Base-by-base conservation (phyloP, 2,329 filamentous ascomycete species). In the Nigrospora osmanthi region DNA sequence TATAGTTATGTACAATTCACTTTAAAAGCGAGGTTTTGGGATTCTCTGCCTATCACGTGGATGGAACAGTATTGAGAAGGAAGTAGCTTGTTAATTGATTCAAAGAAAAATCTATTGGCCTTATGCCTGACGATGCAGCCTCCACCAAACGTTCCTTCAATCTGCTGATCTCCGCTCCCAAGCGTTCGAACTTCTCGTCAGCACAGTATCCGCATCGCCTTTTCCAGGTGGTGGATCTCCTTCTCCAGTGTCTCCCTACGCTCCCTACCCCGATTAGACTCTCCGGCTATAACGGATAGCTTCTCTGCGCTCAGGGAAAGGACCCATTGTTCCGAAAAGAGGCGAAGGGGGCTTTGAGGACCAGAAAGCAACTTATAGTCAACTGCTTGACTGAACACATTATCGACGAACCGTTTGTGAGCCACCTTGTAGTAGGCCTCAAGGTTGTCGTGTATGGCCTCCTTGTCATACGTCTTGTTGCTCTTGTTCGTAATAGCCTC, bases 191-290 rank as follows among this genome's bases (percentile, higher is more conserved):
- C 19, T 23, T 23, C 19, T 23, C 19, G 19, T 35, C 33, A 35
- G n/a, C 42, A 31, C 30, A 47, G 35, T 35, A 47, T 47, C 38
- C 44, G 13, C 35, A 45, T 42, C 7, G 42, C 46, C 23, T 16
- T 14, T 14, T 42, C 31, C 17, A 45, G 28, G 17, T 47, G 34
- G 17, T 30, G 5, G 32, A 47, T 40, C 15, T 47, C 32, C 38
- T 39, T 45, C 42, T 42, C 35, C 17, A 47, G 31, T 14, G 16
- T 45, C 39, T 44, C 30, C 30, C 42, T 35, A 15, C 6, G 10
- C 12, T 45, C 35, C 17, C 43, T 45, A 14, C 16, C 38, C 9
- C 15, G 35, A 13, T 28, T 28, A 14, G 35, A 42, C 19, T 48
- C 46, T 6, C 46, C 46, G 3, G 36, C 43, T 19, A 45, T 16